Evolutionary conservation across 495 filamentous ascomycete genomes (phyloP), one percentile per base, ranked within the genome.

Genomic region (Cercophora samala): DNA sequence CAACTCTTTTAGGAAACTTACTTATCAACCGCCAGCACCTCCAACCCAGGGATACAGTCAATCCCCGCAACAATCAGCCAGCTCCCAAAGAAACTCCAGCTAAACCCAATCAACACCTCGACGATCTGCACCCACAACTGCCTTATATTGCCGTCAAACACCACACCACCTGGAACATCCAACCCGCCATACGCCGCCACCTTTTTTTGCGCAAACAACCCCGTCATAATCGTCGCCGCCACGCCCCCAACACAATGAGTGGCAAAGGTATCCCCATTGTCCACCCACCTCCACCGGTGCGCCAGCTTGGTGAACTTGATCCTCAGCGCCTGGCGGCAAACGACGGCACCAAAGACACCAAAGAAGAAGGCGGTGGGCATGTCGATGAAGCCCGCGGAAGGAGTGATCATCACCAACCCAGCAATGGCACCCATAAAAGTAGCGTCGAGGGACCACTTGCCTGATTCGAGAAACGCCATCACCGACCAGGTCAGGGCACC

Each of bases 371-470:
- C 90, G 1, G 87, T 93, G 87, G 93, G 96, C 23, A 93, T 92
- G 25, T 91, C 86, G 70, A 97, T 90, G 80, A 86, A 92, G 52
- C 91, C 91, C 32, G 90, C 91, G 3, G 91, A 88, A 4, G 91
- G 91, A 4, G 91, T 94, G 19, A 91, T 91, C 69, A 91, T 91
- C 23, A 97, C 93, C 23, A 94, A 84, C 53, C 91, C 91, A 0
- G 90, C 89, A 73, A 94, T 94, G 68, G 88, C 86, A 58, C 93
- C 93, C 56, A 94, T 97, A 78, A 94, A 97, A 87, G 92, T 96
- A 51, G 93, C 92, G 69, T 97, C 93, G 86, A 97, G 93, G 3
- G 93, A 96, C 93, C 93, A 97, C 79, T 96, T 96, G 70, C 89
- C 87, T 32, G 92, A 93, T 62, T 97, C 83, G 58, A 91, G 85